A percentile compares a stretch with the other conserved stretches of the same genome.
These are phyloP conservation scores for Hibiscus mutabilis DNA, from an alignment of 345 rosid genomes.

Conservation along the genomic window DNA sequence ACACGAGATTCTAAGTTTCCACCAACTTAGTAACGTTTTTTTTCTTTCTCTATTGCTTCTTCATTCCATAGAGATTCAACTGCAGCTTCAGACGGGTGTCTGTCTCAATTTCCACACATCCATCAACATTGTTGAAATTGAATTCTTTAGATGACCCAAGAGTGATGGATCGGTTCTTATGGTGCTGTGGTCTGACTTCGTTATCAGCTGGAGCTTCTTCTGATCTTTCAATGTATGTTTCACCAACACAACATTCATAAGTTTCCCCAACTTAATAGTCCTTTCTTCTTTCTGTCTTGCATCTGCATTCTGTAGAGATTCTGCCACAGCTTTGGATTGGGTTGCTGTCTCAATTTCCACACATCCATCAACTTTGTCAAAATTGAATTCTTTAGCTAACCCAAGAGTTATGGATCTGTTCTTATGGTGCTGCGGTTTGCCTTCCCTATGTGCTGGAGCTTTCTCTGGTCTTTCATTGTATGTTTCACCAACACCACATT, in stretches of 20 bases:
- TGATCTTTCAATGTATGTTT: conserved; percentile 23
- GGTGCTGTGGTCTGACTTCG: conserved; percentile 26
- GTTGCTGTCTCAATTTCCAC: conserved; percentile 38
- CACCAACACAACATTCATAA: conserved; percentile 16
- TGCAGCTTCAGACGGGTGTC: conserved; percentile 30
- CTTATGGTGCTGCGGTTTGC: conserved; percentile 29
- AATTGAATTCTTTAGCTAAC: conserved; percentile 60
- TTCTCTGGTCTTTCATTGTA: too few relatives aligned
- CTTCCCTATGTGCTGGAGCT: conserved; percentile 17
- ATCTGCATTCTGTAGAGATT: conserved; percentile 19
- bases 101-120: conserved; percentile 41
- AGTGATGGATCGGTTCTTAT: conserved; percentile 43
- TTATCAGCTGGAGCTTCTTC: conserved; percentile 25
- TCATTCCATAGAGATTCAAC: conserved; percentile 7
- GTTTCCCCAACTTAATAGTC: conserved; percentile 15
- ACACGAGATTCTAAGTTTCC: neutral
- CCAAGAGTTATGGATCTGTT: conserved; percentile 51
- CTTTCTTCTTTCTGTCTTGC: conserved; percentile 17
- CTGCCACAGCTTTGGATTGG: conserved; percentile 27
- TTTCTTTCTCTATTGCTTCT: neutral
- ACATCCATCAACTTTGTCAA: conserved; percentile 49
- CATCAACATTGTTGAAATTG: conserved; percentile 54
- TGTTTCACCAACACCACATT: too few relatives aligned
- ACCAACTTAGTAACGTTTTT: neutral
- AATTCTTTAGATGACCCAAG: conserved; percentile 65